Conservation (phyloP, 495 filamentous ascomycete genomes). For the Massariosphaeria phaeospora region DNA sequence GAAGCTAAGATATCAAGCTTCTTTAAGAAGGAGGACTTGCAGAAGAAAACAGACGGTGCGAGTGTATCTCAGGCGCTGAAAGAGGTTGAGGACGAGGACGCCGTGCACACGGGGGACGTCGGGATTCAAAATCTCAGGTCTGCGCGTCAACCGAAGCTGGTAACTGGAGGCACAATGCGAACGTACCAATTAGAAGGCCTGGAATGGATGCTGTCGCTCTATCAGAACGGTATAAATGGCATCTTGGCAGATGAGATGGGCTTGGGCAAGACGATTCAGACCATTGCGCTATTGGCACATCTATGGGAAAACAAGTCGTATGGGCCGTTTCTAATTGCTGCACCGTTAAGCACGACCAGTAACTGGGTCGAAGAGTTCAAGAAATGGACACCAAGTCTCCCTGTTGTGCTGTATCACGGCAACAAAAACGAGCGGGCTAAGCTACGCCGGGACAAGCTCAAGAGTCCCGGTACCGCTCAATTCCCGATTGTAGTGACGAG, state of each 20-base stretch:
- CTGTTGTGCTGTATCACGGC: slow-evolving; percentile 86
- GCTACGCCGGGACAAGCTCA: slow-evolving; percentile 61
- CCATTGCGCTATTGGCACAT: slow-evolving; percentile 85
- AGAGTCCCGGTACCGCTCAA: slow-evolving; percentile 55
- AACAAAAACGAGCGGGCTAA: slow-evolving; percentile 64
- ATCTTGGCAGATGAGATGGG: slow-evolving; percentile 99
- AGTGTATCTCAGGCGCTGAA: slow-evolving; percentile 52
- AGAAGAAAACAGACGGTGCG: slow-evolving; percentile 49
- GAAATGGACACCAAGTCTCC: slow-evolving; percentile 81
- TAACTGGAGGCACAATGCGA: slow-evolving; percentile 87
- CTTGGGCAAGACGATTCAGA: slow-evolving; percentile 90
- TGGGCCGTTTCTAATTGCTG: slow-evolving; percentile 85
- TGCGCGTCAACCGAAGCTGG: slow-evolving; percentile 75
- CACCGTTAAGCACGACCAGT: slow-evolving; percentile 82
- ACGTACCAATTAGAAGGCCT: slow-evolving; percentile 91
- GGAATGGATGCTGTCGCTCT: slow-evolving; percentile 80
- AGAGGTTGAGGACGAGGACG: slow-evolving; percentile 51
- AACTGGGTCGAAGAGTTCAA: slow-evolving; percentile 97
- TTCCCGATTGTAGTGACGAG: slow-evolving; percentile 92
- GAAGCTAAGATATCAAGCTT: slow-evolving; percentile 51
- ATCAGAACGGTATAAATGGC: slow-evolving; percentile 90
- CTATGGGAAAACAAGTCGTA: slow-evolving; percentile 79
- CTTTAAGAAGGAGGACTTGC: slow-evolving; percentile 55
- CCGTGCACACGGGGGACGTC: slow-evolving; percentile 57
- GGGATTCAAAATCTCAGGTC: slow-evolving; percentile 73